These are phyloP conservation scores for Persicaria tinctoria DNA, from an alignment of 148 eudicot genomes.

Conservation along the genomic window DNA sequence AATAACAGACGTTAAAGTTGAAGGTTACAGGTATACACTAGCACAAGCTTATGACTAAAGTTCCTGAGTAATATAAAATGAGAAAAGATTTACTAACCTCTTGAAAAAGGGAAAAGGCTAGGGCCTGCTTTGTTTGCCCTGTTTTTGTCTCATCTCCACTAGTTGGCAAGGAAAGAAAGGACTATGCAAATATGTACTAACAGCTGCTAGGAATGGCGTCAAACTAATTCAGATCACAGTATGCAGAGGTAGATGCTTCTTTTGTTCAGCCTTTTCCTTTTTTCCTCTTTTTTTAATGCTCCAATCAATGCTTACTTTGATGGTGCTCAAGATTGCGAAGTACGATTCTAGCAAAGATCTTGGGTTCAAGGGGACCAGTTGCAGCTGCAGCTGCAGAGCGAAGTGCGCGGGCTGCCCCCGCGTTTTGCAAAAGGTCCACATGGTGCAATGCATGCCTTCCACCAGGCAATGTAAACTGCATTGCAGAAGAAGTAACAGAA, in stretches of 20 bases:
- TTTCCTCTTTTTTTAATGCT: slow-evolving; percentile 4
- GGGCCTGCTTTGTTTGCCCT: slow-evolving; percentile 7
- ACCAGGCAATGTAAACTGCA: slow-evolving; percentile 81
- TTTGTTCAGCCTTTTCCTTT: slow-evolving; percentile 1
- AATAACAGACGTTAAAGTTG: neutral
- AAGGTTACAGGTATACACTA: slow-evolving; percentile 9
- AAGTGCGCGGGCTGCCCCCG: slow-evolving; percentile 66
- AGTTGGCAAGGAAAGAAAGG: neutral
- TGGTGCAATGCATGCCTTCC: slow-evolving; percentile 80
- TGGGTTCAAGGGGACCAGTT: slow-evolving; percentile 69
- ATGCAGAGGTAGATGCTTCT: neutral
- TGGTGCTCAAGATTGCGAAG: slow-evolving; percentile 88
- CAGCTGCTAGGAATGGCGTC: neutral
- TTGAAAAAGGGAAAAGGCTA: slow-evolving; percentile 1
- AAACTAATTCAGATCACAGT: neutral
- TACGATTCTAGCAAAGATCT: slow-evolving; percentile 76
- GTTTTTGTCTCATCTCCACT: neutral
- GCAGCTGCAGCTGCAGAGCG: slow-evolving; percentile 83
- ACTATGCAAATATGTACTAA: slow-evolving; percentile 9
- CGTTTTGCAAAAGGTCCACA: slow-evolving; percentile 53
- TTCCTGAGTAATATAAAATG: neutral
- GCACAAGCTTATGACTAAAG: slow-evolving; percentile 6
- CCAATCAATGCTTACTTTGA: slow-evolving; percentile 35
- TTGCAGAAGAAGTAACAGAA: neutral
- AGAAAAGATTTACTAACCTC: slow-evolving; percentile 5